Evolutionary conservation across 192 early-diverging fungal genomes (phyloP).

Genomic region (Entomortierella parvispora): DNA sequence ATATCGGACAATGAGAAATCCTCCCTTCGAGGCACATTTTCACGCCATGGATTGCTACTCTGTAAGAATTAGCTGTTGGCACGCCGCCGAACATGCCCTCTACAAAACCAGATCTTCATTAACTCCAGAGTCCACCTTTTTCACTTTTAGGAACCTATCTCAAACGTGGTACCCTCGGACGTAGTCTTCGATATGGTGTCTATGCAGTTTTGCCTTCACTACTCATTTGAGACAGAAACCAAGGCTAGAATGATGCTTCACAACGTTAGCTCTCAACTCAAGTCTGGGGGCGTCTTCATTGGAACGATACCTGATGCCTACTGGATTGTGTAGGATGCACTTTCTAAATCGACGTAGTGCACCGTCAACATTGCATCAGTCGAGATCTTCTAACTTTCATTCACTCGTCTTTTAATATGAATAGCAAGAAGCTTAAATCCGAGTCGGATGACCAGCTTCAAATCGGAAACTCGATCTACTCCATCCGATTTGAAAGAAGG

Average conservation of each 20-base stretch:
- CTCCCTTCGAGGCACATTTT: conserved; percentile 79
- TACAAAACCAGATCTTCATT: no score
- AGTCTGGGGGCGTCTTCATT: conserved; percentile 83
- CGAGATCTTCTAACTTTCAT: background rate
- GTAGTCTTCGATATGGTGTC: conserved; percentile 85
- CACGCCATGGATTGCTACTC: conserved; percentile 90
- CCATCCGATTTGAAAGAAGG: conserved; percentile 83
- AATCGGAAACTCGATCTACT: conserved; percentile 93
- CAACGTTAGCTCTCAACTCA: conserved; percentile 79
- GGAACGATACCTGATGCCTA: conserved; percentile 95
- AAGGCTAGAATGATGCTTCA: conserved; percentile 84
- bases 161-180: conserved; percentile 61
- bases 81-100: no score
- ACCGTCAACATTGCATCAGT: background rate
- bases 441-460: conserved; percentile 50
- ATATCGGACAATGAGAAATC: conserved; percentile 63
- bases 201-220: conserved; percentile 97
- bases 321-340: conserved; percentile 77
- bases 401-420: background rate
- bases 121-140: no score
- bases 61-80: no score
- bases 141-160: conserved; percentile 61
- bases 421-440: conserved; percentile 64
- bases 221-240: conserved; percentile 88
- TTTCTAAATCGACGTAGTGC: background rate